Percentiles rank a stretch among this genome's conserved stretches.
phyloP scores from a whole-genome alignment of 495 filamentous ascomycete genomes.

The Penicillium flavigenum region DNA sequence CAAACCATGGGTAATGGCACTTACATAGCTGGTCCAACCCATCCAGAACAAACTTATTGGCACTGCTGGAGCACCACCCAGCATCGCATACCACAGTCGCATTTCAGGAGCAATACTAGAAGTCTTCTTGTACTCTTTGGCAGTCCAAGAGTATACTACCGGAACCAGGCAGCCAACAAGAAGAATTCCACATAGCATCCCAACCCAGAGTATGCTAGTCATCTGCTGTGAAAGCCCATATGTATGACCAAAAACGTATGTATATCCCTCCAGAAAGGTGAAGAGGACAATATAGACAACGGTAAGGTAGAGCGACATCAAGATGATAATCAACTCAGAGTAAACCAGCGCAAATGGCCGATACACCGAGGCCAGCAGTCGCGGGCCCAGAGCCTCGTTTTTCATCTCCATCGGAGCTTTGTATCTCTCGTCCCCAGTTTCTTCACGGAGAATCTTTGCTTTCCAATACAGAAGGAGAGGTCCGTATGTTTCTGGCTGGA shows the following conservation, averaged over 20 bases:
- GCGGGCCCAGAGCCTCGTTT: slow-evolving; percentile 20
- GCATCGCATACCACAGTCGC: slow-evolving; percentile 56
- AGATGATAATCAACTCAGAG: slow-evolving; percentile 45
- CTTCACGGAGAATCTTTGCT: slow-evolving; percentile 38
- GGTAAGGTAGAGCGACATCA: slow-evolving; percentile 54
- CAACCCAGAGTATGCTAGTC: slow-evolving; percentile 53
- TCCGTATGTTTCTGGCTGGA: slow-evolving; percentile 49
- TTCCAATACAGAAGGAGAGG: slow-evolving; percentile 49
- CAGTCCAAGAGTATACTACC: slow-evolving; percentile 38
- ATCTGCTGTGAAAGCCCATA: slow-evolving; percentile 50
- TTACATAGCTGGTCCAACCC: slow-evolving; percentile 54
- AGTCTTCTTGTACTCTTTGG: slow-evolving; percentile 13
- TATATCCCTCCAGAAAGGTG: slow-evolving; percentile 60
- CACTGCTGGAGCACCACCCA: slow-evolving; percentile 52
- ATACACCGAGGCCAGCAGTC: slow-evolving; percentile 30
- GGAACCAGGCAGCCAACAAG: slow-evolving; percentile 46
- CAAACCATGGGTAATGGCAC: slow-evolving; percentile 1
- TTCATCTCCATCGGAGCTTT: slow-evolving; percentile 39
- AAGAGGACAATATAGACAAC: slow-evolving; percentile 63
- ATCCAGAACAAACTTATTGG: slow-evolving; percentile 63
- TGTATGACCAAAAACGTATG: slow-evolving; percentile 56
- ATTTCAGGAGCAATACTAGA: slow-evolving; percentile 46
- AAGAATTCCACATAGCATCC: slow-evolving; percentile 53
- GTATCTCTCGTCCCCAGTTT: slow-evolving; percentile 39
- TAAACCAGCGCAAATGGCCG: slow-evolving; percentile 39